Evolutionary conservation across 2,329 filamentous ascomycete genomes (phyloP), one percentile per base, ranked within the genome.

Genomic region (Fulvia fulva): DNA sequence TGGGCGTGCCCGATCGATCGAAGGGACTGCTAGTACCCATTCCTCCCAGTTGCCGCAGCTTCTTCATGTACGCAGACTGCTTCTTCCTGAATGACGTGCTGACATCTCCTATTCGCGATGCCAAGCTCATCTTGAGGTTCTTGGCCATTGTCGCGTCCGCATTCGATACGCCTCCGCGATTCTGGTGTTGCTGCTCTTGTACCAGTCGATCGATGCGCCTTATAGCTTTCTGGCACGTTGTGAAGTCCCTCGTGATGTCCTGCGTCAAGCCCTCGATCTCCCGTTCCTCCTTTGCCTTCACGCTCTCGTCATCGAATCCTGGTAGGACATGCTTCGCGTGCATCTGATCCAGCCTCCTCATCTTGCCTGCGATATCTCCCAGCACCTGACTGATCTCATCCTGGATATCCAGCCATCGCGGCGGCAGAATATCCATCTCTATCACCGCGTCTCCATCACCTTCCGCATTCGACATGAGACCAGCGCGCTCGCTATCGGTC

Each of bases 311-410:
- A 71, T 97, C 91, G 76, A 99, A 99, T 26, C 93, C 92, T 0
- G 94, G 94, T 14, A 99, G 81, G 45, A 99, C 89, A 76, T 99
- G 94, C 74, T 97, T 97, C 76, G 96, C 91, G 74, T 99, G 94
- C 61, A 99, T 80, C 71, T 92, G 90, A 71, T 97, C 94, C 30
- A 99, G 83, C 68, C 86, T 87, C 67, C 90, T 86, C 65, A 91
- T 89, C 76, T 95, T 91, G 60, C 85, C 86, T 53, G 90, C 88
- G 65, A 97, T 90, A 58, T 89, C 85, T 61, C 84, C 82, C 9
- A 99, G 83, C 44, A 90, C 78, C 59, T 97, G 91, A 28, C 88
- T 87, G 60, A 99, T 91, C 72, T 97, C 91, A 72, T 97, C 94
- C 69, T 92, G 92, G 59, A 96, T 82, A 71, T 99, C 94, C 58